A percentile compares a stretch with the other conserved stretches of the same genome.
Conservation (phyloP, 805 yeast species). For the Metschnikowia continentalis region DNA sequence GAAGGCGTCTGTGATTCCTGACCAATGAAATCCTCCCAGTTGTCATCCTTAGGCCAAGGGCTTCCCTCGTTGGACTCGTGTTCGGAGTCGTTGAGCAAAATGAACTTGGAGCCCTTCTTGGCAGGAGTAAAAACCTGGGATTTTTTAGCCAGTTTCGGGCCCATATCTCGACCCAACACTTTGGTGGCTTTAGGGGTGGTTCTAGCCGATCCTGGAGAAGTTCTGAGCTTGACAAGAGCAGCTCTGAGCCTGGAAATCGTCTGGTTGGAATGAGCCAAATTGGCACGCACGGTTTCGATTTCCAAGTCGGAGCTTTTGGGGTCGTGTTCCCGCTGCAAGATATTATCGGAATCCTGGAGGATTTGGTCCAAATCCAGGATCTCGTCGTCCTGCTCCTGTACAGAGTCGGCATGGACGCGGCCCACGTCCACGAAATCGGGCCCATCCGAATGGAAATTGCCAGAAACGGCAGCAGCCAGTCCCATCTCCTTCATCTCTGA, state of each 20-base stretch:
- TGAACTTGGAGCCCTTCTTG: slow-evolving; percentile 32
- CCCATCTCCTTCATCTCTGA: slow-evolving; percentile 12
- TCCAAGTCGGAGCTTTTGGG: slow-evolving; percentile 49
- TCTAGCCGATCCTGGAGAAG: slow-evolving; percentile 20
- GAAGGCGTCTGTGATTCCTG: slow-evolving; percentile 23
- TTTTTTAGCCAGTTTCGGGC: slow-evolving; percentile 11
- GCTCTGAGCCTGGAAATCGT: slow-evolving; percentile 58
- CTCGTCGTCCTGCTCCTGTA: slow-evolving; percentile 31
- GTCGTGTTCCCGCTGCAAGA: slow-evolving; percentile 23
- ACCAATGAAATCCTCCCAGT: slow-evolving; percentile 41
- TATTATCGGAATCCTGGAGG: slow-evolving; percentile 23
- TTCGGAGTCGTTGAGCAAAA: slow-evolving; percentile 26
- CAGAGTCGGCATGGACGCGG: neutral
- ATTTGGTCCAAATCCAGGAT: slow-evolving; percentile 30
- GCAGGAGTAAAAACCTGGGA: slow-evolving; percentile 26
- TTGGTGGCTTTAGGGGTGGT: slow-evolving; percentile 18
- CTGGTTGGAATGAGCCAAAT: slow-evolving; percentile 60
- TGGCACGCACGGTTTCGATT: slow-evolving; percentile 60
- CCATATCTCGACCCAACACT: slow-evolving; percentile 10
- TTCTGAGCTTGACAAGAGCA: slow-evolving; percentile 41
- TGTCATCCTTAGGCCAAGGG: slow-evolving; percentile 17
- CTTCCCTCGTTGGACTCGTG: slow-evolving; percentile 14
- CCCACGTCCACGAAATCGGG: slow-evolving; percentile 1
- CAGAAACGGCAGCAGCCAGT: neutral
- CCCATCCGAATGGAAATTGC: neutral